Conservation (phyloP, 2,329 filamentous ascomycete genomes). For the Aspergillus texensis region DNA sequence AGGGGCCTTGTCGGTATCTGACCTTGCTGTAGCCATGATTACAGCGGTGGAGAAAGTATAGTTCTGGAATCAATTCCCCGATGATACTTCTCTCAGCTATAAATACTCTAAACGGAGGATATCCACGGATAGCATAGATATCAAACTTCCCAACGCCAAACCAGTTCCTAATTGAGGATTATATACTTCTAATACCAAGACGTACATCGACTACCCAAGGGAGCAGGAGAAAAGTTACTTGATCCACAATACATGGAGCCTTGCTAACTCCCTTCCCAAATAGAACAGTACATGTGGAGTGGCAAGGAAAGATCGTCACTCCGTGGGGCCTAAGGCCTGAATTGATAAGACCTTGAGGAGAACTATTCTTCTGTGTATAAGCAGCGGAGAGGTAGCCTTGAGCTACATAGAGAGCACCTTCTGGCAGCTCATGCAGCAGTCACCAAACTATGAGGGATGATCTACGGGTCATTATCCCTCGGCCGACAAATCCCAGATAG, state of each 20-base stretch:
- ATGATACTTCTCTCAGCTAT: neutral
- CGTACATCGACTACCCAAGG: neutral
- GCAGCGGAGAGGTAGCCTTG: neutral
- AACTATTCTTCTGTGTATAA: neutral
- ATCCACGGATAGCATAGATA: neutral
- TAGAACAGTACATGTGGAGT: slow-evolving; percentile 2
- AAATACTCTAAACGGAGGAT: neutral
- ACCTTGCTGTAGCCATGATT: slow-evolving; percentile 5
- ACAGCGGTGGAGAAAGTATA: neutral
- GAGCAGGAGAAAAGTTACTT: neutral
- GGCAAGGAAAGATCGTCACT: slow-evolving; percentile 4
- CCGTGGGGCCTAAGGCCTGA: neutral
- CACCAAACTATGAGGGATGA: neutral
- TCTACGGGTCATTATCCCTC: neutral
- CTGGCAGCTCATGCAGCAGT: neutral
- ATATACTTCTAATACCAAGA: neutral
- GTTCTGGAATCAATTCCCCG: neutral
- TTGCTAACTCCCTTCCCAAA: slow-evolving; percentile 4
- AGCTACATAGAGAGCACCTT: neutral
- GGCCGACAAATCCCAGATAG: neutral
- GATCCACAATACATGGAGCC: slow-evolving; percentile 3
- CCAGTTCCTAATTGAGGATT: neutral
- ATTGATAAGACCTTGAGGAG: neutral
- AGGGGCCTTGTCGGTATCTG: slow-evolving; percentile 6
- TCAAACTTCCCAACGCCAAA: neutral